A percentile compares a stretch with the other conserved stretches of the same genome.
phyloP scores from a whole-genome alignment of 352 stramenopile species.

The Globisporangium radiosum region DNA sequence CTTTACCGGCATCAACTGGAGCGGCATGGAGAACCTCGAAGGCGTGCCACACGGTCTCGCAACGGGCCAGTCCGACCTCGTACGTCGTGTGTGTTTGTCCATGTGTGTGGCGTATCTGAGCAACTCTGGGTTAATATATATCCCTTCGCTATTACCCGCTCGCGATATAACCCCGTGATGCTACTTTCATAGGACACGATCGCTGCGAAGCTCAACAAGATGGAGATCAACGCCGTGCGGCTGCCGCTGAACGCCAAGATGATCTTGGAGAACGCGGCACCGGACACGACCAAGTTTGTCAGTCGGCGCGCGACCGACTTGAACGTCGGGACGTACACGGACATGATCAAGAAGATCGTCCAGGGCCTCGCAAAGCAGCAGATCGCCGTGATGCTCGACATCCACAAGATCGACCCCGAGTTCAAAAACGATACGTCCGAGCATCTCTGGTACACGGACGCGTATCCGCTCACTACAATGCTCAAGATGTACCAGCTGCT shows the following conservation, averaged over 20 bases:
- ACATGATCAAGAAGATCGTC: conserved; percentile 84
- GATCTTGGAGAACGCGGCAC: conserved; percentile 60
- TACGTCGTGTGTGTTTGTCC: conserved; percentile 6
- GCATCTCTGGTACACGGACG: conserved; percentile 64
- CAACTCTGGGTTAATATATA: too few species aligned
- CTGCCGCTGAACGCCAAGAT: conserved; percentile 81
- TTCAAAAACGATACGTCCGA: conserved; percentile 69
- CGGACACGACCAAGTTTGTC: conserved; percentile 62
- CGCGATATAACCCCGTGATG: neutral
- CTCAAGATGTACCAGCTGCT: conserved; percentile 71
- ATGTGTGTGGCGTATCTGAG: neutral
- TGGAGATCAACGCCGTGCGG: conserved; percentile 71
- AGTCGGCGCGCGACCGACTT: conserved; percentile 51
- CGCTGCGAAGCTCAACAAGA: conserved; percentile 47
- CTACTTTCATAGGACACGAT: conserved; percentile 32
- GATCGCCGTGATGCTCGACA: conserved; percentile 75
- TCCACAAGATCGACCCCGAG: conserved; percentile 79
- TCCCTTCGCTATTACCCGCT: too few species aligned
- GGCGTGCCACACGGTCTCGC: conserved; percentile 72
- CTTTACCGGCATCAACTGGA: conserved; percentile 87
- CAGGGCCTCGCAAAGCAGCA: conserved; percentile 73
- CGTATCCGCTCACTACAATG: conserved; percentile 42
- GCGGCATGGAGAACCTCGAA: conserved; percentile 78
- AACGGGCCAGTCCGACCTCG: conserved; percentile 55
- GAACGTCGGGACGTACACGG: conserved; percentile 65